Conservation (phyloP, 139 green algal genomes). For the Monoraphidium neglectum region DNA sequence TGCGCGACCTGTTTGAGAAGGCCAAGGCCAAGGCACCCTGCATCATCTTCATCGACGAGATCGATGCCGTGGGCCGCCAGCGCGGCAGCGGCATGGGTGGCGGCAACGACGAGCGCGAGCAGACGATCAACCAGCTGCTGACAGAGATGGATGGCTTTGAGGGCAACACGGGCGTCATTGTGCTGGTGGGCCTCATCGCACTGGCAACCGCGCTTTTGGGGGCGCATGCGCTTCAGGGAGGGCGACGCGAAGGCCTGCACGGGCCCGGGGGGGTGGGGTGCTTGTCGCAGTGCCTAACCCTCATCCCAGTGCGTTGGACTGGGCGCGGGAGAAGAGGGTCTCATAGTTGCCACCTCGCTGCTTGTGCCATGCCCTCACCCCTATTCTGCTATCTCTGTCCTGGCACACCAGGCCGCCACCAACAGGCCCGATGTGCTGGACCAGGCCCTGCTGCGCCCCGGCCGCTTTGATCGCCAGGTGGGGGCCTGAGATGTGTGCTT, state of each 20-base stretch:
- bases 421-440: conserved; percentile 99
- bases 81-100: conserved; percentile 94
- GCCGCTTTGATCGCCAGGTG: conserved; percentile 95
- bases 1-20: conserved; percentile 99
- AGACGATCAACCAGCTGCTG: conserved; percentile 87
- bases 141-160: conserved; percentile 98
- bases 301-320: too few relatives aligned
- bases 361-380: background rate
- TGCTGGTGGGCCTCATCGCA: conserved; percentile 35
- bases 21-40: conserved; percentile 98
- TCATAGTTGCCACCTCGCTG: too few relatives aligned
- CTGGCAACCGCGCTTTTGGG: background rate
- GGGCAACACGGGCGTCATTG: conserved; percentile 98
- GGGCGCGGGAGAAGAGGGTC: too few relatives aligned
- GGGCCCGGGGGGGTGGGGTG: too few relatives aligned
- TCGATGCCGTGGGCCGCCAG: conserved; percentile 96
- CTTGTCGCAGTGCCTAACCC: too few relatives aligned
- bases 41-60: conserved; percentile 99
- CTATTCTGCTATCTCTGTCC: conserved; percentile 41
- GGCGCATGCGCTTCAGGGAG: too few relatives aligned
- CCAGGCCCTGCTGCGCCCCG: conserved; percentile 94
- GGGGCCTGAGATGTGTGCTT: too few relatives aligned
- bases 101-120: conserved; percentile 97
- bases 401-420: conserved; percentile 97
- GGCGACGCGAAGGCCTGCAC: too few relatives aligned